Evolutionary conservation across 2,329 filamentous ascomycete genomes (phyloP).

Genomic region (Apiospora pterosperma): DNA sequence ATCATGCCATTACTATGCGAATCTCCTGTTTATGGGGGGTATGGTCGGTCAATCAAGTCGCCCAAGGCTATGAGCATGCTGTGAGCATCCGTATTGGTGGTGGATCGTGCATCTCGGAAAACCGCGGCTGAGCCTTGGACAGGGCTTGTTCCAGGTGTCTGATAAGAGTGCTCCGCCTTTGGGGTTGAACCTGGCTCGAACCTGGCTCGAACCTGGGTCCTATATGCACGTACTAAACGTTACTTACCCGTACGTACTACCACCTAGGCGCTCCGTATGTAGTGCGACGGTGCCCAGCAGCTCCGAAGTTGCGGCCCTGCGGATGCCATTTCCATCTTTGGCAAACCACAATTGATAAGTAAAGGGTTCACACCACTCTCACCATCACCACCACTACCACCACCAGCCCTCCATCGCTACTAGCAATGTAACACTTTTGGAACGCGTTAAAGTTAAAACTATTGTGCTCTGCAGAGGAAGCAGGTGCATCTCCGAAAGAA

Average conservation of each 20-base stretch:
- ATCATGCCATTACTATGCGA: neutral
- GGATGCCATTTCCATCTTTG: neutral
- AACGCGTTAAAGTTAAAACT: too few species aligned
- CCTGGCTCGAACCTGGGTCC: too few species aligned
- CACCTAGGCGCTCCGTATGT: too few species aligned
- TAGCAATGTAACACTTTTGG: too few species aligned
- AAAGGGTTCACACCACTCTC: neutral
- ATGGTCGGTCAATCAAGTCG: neutral
- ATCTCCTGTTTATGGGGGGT: neutral
- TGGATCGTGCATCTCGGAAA: neutral
- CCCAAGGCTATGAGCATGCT: neutral
- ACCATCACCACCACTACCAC: neutral
- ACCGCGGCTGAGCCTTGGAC: neutral
- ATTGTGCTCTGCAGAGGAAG: too few species aligned
- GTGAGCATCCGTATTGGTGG: neutral
- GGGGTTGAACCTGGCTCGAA: neutral
- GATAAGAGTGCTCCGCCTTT: neutral
- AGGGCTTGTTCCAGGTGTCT: neutral
- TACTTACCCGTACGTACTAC: too few species aligned
- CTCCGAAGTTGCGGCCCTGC: neutral
- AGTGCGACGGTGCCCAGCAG: neutral
- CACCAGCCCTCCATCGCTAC: too few species aligned
- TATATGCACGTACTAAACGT: too few species aligned
- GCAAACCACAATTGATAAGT: constrained; percentile 1
- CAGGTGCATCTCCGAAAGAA: too few species aligned